Base-by-base conservation (phyloP, 2,329 filamentous ascomycete genomes). In the Cercospora brassicicola region DNA sequence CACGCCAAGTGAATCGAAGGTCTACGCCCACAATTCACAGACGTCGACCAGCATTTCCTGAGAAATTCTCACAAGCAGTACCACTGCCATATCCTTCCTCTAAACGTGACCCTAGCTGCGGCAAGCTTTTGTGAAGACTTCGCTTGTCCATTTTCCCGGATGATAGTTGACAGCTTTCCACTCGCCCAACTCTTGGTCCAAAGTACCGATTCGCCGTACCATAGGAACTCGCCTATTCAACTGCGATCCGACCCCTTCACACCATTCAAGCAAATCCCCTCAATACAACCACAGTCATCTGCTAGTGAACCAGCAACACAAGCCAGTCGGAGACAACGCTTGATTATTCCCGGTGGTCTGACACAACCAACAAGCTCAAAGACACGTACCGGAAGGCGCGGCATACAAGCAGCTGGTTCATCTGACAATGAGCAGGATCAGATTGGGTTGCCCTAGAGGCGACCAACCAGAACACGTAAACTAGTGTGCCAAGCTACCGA, bases 251-350 rank as follows among this genome's bases (percentile, higher is more conserved):
- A 55, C 7, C 23, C 20, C 23, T 11, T n/a, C 48, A 55, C 48
- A 28, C 23, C 23, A 3, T 55, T 28, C 48, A 28, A 55, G 48
- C 48, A 28, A 59, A 18, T 30, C 55, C 31, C 55, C 55, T 59
- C 55, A 36, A 59, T 59, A 59, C 55, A 59, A 59, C 55, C 55
- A 59, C 55, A 59, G 55, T 59, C 55, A 20, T 59, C 55, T 36
- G 18, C 55, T 59, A 59, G 55, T 36, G 55, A 20, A 8, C 55
- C 55, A 59, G 13, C 15, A 15, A 36, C 31, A 23, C 55, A 36
- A 36, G n/a, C 55, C 55, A 59, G 55, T 59, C 30, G 48, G 48
- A 28, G 23, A 28, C 23, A 23, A 55, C 23, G 20, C 23, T 26
- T 18, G 5, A n/a, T 28, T 26, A 28, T 28, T 28, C 48, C 36